Conservation (phyloP, 805 yeast genomes). For the Candida maesae region DNA sequence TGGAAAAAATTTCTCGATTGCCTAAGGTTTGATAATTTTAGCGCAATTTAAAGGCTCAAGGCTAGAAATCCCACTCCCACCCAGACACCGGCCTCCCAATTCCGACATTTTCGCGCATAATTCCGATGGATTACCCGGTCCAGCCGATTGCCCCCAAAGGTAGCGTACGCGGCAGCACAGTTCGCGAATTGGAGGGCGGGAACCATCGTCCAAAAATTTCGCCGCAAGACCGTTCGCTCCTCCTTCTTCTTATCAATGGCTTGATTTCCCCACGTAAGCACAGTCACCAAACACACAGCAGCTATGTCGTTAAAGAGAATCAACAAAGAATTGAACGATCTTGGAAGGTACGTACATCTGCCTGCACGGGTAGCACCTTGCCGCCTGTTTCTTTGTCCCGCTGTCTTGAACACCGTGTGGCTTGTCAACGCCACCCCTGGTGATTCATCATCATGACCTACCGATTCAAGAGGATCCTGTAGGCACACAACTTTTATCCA, state of each 20-base stretch:
- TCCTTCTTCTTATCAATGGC: slow-evolving; percentile 10
- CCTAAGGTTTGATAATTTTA: no score
- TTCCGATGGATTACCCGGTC: not conserved
- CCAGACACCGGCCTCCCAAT: not conserved
- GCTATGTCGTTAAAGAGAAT: slow-evolving; percentile 79
- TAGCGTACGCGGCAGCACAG: no score
- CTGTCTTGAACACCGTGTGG: not conserved
- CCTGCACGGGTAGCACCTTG: not conserved
- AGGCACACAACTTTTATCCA: no score
- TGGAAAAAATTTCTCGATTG: no score
- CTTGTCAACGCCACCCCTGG: not conserved
- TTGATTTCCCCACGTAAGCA: not conserved
- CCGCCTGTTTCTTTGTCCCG: not conserved
- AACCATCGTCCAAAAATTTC: slow-evolving; percentile 16
- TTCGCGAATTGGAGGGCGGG: no score
- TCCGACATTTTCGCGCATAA: not conserved
- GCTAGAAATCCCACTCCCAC: no score
- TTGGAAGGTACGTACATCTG: slow-evolving; percentile 72
- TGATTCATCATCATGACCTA: no score
- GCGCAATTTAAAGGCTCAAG: no score
- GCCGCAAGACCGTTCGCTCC: slow-evolving; percentile 13
- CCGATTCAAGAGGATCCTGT: no score
- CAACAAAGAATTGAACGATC: slow-evolving; percentile 90
- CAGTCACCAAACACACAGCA: slow-evolving; percentile 1
- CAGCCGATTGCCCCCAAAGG: no score